Base-by-base conservation (phyloP, 805 yeast species). In the Cyberlindnera sargentensis region DNA sequence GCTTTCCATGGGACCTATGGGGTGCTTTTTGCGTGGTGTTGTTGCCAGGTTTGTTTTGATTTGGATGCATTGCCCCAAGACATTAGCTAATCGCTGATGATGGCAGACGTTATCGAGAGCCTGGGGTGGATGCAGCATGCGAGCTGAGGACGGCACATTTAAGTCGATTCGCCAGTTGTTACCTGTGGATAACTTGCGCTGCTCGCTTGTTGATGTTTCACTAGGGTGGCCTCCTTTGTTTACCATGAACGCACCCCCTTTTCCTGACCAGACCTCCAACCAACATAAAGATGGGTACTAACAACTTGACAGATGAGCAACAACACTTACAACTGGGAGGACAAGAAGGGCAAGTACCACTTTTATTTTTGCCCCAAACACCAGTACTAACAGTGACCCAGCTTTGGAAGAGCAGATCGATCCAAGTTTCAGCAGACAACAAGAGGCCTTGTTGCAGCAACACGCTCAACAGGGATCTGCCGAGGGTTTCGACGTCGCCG, bases 401-500 rank as follows among this genome's bases (percentile, higher is more conserved):
- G 50, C 41, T 5, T 32, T 56, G 27, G 61, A 59, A 33, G 60
- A 55, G 20, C 63, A 56, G 42, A 61, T 61, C 34, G 65, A 61
- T 35, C 65, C 65, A 32, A 49, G 55, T 32, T 61, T 61, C 40
- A 52, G 55, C 29, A 50, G 54, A 40, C 43, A 42, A 28, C 40
- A 36, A 11, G 31, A 28, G 15, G 56, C 51, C 25, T 39, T 50
- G 4, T 24, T 52, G 3, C 49, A 47, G 25, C 47, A 43, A 7
- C 40, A 41, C n/a, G 11, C 51, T 32, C 49, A 44, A 40, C 55
- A 50, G 33, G 38, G 40, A 6, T 40, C 40, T 7, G 34, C 47
- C 11, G 60, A 52, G 36, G 25, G 49, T 3, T 57, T 56, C 30
- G 63, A 63, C 27, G 70, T 64, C 29, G 62, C 61, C 2, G 69